Conservation (phyloP, 2,329 filamentous ascomycete genomes). For the Cryphonectria naterciae region DNA sequence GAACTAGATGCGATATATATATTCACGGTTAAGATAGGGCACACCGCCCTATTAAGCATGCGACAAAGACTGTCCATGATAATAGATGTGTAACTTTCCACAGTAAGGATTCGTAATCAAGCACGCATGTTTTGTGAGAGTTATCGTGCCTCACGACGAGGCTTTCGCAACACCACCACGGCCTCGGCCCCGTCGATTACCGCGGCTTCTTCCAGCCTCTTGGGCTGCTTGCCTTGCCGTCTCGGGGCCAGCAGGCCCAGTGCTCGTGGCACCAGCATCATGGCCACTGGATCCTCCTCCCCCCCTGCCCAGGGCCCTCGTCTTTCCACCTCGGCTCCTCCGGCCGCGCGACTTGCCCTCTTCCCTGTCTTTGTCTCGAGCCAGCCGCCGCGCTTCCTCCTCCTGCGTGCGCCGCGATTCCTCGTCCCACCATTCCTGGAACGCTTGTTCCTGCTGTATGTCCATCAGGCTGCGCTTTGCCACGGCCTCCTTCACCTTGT, state of each 20-base stretch:
- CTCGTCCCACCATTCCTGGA: constrained; percentile 95
- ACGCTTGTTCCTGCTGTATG: constrained; percentile 95
- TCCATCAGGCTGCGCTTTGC: constrained; percentile 90
- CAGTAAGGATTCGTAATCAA: neutral
- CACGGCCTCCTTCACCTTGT: constrained; percentile 78
- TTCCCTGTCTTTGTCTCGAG: constrained; percentile 49
- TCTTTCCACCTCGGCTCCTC: constrained; percentile 28
- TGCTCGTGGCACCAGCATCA: neutral
- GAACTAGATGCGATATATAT: neutral
- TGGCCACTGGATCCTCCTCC: constrained; percentile 15
- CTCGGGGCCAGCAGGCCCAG: constrained; percentile 13
- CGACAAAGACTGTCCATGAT: neutral
- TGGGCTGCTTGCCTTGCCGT: constrained; percentile 14
- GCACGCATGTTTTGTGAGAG: neutral
- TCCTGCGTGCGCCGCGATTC: constrained; percentile 75
- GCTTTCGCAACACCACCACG: constrained; percentile 22
- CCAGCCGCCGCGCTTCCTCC: constrained; percentile 53
- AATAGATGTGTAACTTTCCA: neutral
- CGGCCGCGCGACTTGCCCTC: constrained; percentile 28
- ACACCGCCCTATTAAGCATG: neutral
- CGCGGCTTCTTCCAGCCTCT: constrained; percentile 19
- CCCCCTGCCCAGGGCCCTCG: constrained; percentile 17
- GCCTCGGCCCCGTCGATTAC: constrained; percentile 15
- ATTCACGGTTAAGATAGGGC: neutral
- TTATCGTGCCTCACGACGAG: constrained; percentile 1